Evolutionary conservation across 129 eudicot species (phyloP), one percentile per base, ranked within the genome.

Genomic region (Pseudognaphalium luteoalbum): DNA sequence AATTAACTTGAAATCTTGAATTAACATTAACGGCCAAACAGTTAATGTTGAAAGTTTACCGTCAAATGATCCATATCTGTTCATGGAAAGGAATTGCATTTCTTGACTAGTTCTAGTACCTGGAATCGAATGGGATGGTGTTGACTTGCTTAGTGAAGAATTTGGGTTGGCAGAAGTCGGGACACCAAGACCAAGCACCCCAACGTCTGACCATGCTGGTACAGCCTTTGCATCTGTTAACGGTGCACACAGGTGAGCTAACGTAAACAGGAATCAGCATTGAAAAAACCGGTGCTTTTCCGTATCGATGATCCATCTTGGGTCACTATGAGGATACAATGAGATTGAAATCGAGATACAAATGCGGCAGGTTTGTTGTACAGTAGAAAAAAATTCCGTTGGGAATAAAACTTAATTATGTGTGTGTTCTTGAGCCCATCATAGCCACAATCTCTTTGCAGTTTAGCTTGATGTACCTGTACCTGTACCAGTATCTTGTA

Each of bases 91-190:
- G 33, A 63, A 9, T 19, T 19, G 59, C 56, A 50, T 63, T 80
- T 69, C 81, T 80, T 86, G 50, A 79, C 83, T 68, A 77, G 62
- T 65, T 21, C 0, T 72, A 80, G 77, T 82, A 89, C 87, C 86
- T 79, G 90, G 69, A 54, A 74, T 84, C 7, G 84, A 75, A 50
- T 92, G 96, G 96, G 85, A 86, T 37, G 88, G 81, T 14, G 73
- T 68, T 33, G 82, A 84, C 70, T 51, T 89, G 62, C 86, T 89
- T 69, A 41, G 76, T 68, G 96, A 92, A 66, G 89, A 84, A 22
- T 86, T 87, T 32, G 88, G 77, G 76, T 68, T 89, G 84, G 81
- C 88, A 73, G 89, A 81, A 57, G 74, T 84, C 10, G 77, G 87
- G 65, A 76, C 85, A 54, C 89, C 90, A 62, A 83, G 69, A 60